phyloP scores from a whole-genome alignment of 2,329 filamentous ascomycete genomes.

The Exophiala lecanii-corni region DNA sequence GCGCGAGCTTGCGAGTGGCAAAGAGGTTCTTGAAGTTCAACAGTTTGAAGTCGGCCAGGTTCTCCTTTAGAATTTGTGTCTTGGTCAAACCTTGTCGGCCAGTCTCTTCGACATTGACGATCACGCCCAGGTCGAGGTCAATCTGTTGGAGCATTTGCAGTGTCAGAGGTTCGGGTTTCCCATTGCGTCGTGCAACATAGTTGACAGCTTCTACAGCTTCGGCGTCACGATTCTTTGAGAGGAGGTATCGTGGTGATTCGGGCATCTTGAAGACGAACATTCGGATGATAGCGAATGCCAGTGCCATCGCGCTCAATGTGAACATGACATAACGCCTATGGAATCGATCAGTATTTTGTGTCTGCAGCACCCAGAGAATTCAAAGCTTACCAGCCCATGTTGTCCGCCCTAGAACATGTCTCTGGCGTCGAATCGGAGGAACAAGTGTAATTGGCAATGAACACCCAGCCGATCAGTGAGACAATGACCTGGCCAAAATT shows the following conservation, averaged over 20 bases:
- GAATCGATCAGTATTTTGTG: neutral
- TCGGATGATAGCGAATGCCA: constrained; percentile 64
- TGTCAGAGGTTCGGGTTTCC: constrained; percentile 41
- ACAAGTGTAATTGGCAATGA: constrained; percentile 63
- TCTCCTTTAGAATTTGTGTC: constrained; percentile 30
- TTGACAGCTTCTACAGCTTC: constrained; percentile 66
- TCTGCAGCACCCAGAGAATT: too few relatives aligned
- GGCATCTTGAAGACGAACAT: constrained; percentile 66
- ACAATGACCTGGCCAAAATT: constrained; percentile 18
- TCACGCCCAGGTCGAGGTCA: constrained; percentile 18
- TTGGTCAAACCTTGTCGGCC: constrained; percentile 24
- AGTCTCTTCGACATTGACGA: constrained; percentile 1
- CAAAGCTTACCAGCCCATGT: constrained; percentile 65
- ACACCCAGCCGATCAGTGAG: constrained; percentile 63
- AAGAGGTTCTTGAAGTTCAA: constrained; percentile 44
- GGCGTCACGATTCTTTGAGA: constrained; percentile 66
- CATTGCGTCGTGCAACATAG: constrained; percentile 65
- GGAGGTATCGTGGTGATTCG: constrained; percentile 71
- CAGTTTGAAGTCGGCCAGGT: constrained; percentile 27
- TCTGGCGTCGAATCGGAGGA: constrained; percentile 27
- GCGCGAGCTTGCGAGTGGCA: constrained; percentile 56
- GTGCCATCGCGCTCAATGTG: constrained; percentile 61
- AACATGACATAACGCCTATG: constrained; percentile 62
- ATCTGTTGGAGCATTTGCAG: constrained; percentile 32
- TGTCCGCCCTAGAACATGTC: constrained; percentile 37